These are phyloP conservation scores for Leccinum pachyderme DNA, from an alignment of 1,284 basidiomycete species.

Conservation along the genomic window DNA sequence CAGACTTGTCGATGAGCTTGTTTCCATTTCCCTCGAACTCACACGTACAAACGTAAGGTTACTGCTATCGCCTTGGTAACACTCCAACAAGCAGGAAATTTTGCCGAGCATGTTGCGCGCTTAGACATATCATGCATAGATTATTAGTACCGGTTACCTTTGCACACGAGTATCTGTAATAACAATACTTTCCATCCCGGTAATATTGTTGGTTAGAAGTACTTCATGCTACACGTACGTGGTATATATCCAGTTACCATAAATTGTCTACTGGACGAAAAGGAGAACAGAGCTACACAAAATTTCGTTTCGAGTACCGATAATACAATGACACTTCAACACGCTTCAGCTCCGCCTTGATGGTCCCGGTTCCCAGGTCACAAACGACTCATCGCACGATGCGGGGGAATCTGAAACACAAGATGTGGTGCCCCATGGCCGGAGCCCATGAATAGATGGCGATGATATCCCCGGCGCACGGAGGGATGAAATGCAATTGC, in stretches of 20 bases:
- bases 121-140: not conserved
- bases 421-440: conserved; percentile 33
- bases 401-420: conserved; percentile 20
- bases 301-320: not conserved
- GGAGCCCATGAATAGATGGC: conserved; percentile 30
- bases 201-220: not conserved
- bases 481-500: conserved; percentile 7
- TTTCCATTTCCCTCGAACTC: not conserved
- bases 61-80: not conserved
- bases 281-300: conserved; percentile 1
- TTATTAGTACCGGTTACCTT: not conserved
- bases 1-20: not conserved
- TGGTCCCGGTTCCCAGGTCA: conserved; percentile 41
- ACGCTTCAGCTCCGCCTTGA: conserved; percentile 25
- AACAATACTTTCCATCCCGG: not conserved
- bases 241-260: conserved; percentile 5
- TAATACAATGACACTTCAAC: conserved; percentile 9
- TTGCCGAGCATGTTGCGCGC: not conserved
- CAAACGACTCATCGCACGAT: conserved; percentile 44
- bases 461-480: conserved; percentile 21
- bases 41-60: not conserved
- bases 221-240: conserved; percentile 2
- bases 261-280: not conserved
- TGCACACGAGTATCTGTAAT: not conserved
- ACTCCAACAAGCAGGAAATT: not conserved